Base-by-base conservation (phyloP, 2,329 filamentous ascomycete species). In the Fusarium veterinarium region DNA sequence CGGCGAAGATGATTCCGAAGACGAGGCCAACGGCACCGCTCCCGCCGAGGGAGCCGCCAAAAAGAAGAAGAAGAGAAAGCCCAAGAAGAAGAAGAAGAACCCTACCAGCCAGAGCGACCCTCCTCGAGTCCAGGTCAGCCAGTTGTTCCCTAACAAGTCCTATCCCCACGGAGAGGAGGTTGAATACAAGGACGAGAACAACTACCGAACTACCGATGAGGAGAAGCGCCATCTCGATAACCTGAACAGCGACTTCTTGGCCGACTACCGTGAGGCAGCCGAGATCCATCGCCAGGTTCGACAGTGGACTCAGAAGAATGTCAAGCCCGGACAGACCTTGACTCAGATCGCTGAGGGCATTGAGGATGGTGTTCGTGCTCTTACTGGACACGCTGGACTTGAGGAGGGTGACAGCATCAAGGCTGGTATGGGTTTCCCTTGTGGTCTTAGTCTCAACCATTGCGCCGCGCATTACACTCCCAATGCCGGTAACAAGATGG, bases 241-340 rank as follows among this genome's bases (percentile, higher is more conserved):
- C 78, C 89, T 95, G 85, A 93, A 95, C 82, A 91, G 90, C 76
- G 92, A 95, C 72, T 95, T 94, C 84, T 83, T 97, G 58, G 86
- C 88, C 68, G 94, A 97, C 78, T 97, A 95, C 81, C 91, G 94
- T 69, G 89, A 95, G 77, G 94, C 90, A 51, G 93, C 94, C n/a
- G 94, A 97, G 83, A 90, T 94, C n/a, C 94, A 97, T 81, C 91
- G 94, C 63, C 93, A 97, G 80, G 94, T 96, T 64, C 91, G 94
- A 56, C 91, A 94, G 81, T 95, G 93, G 88, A 93, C 93, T 7
- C 91, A 94, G 82, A 91, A 91, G 80, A 91, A 87, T 78, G 93
- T 96, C 79, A 92, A 92, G 85, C 94, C 94, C 1, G 94, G 94
- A 52, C 91, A 94, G 86, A 89, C 88, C 11, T 83, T 97, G 79